Conservation (phyloP, 805 yeast species). For the Candida qinlingensis region DNA sequence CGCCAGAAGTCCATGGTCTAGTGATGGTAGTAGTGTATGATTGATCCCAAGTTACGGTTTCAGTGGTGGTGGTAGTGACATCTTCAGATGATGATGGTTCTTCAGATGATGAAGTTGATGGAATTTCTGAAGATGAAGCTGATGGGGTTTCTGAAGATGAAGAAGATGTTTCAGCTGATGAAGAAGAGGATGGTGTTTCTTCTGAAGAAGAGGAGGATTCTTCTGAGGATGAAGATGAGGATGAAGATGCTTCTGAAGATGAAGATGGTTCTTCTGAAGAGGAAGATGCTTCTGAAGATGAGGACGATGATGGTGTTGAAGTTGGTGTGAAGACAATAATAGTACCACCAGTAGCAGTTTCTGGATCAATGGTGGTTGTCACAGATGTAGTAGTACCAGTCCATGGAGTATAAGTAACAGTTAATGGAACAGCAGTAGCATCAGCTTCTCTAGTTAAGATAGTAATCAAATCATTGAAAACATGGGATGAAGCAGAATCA, state of each 20-base stretch:
- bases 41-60: constrained; percentile 10
- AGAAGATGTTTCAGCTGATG: background rate
- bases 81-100: background rate
- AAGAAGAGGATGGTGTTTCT: background rate
- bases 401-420: constrained; percentile 14
- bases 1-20: constrained; percentile 9
- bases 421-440: constrained; percentile 19
- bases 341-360: constrained; percentile 17
- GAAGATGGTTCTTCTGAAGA: background rate
- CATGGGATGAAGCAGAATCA: background rate
- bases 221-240: background rate
- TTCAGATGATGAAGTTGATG: background rate
- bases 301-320: constrained; percentile 1
- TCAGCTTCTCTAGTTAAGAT: constrained; percentile 16
- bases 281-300: background rate
- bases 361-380: constrained; percentile 11
- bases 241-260: background rate
- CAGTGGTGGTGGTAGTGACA: background rate
- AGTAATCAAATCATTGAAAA: background rate
- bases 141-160: background rate
- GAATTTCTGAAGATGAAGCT: background rate
- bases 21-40: constrained; percentile 9
- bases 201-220: constrained; percentile 1
- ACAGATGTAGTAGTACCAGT: constrained; percentile 16
- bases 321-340: constrained; percentile 16